Base-by-base conservation (phyloP, 2,329 filamentous ascomycete genomes). In the Dothideomycetes sp. region DNA sequence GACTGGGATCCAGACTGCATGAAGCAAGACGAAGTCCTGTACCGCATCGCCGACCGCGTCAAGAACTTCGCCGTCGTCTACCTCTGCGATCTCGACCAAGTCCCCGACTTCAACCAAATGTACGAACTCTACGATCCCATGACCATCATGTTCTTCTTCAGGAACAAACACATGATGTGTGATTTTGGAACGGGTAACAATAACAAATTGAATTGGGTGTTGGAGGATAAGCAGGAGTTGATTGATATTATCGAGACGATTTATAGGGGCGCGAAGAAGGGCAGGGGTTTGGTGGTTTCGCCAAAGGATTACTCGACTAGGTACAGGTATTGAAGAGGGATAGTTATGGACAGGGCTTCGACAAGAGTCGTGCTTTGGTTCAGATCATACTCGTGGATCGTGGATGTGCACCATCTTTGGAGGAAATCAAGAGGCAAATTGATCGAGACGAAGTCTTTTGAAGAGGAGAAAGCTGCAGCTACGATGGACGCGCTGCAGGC, bases 171-270 rank as follows among this genome's bases (percentile, higher is more conserved):
- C 65, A 96, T 96, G 78, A 94, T 93, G 84, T 86, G 84, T 62
- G 89, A 96, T 75, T 87, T 95, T 53, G 89, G 89, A 33, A 98
- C 91, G 2, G 91, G 91, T 50, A 94, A 98, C 67, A 98, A 98
- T 64, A 98, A 98, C 63, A 96, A 96, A 64, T 71, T 95, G 52
- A 95, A 95, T 60, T 94, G 86, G 81, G 85, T 94, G 33, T 70
- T 94, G 39, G 88, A 96, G 64, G 89, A 98, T 59, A 96, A 98
- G 67, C 89, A 96, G 63, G 91, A 98, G 68, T 71, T 98, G 55
- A 94, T 98, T 56, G 91, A 98, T 64, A 98, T 98, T 51, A 80
- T 96, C 57, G 91, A 98, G 71, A 95, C 88, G 4, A 88, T 98
- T 47, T 98, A 96, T 61, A 80, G 88, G 45, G 91, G 91, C n/a